A percentile compares a stretch with the other conserved stretches of the same genome.
phyloP scores from a whole-genome alignment of 371 early-diverging fungal genomes.

The Coemansia sp. region DNA sequence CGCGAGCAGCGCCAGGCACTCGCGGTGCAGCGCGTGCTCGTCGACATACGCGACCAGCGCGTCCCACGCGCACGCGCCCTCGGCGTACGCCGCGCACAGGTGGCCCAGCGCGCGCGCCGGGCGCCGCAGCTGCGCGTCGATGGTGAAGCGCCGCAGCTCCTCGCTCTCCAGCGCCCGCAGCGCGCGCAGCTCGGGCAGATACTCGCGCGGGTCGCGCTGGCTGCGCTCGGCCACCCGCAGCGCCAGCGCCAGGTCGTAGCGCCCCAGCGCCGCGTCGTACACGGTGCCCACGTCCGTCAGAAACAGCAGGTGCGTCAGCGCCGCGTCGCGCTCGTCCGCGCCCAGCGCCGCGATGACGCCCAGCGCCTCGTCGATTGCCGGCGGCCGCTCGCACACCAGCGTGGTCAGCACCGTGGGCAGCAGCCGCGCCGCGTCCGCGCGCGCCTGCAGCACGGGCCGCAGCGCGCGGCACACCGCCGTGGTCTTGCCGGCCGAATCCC shows the following conservation, averaged over 20 bases:
- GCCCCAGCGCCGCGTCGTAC: conserved; percentile 89
- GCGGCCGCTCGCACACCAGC: conserved; percentile 78
- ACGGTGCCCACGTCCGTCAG: conserved; percentile 83
- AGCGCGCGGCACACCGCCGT: conserved; percentile 78
- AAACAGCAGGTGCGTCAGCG: conserved; percentile 89
- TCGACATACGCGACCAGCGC: conserved; percentile 67
- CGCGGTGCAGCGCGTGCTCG: conserved; percentile 1
- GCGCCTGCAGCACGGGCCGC: conserved; percentile 60
- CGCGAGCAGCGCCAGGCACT: neutral
- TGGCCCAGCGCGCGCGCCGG: conserved; percentile 70
- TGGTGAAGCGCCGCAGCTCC: conserved; percentile 79
- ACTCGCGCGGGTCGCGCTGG: conserved; percentile 96
- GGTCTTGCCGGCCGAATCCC: conserved; percentile 57
- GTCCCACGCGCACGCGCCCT: conserved; percentile 52
- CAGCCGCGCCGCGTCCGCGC: conserved; percentile 62
- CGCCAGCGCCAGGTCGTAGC: conserved; percentile 91
- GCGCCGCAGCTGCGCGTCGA: conserved; percentile 83
- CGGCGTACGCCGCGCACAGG: conserved; percentile 53
- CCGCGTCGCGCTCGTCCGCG: conserved; percentile 68
- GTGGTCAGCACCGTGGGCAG: conserved; percentile 85
- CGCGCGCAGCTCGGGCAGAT: conserved; percentile 84
- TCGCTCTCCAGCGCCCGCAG: conserved; percentile 66
- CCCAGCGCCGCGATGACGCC: conserved; percentile 42
- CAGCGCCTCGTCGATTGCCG: conserved; percentile 80
- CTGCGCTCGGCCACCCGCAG: conserved; percentile 94